phyloP scores from a whole-genome alignment of 2,329 filamentous ascomycete genomes.

The Trichoderma simmonsii region DNA sequence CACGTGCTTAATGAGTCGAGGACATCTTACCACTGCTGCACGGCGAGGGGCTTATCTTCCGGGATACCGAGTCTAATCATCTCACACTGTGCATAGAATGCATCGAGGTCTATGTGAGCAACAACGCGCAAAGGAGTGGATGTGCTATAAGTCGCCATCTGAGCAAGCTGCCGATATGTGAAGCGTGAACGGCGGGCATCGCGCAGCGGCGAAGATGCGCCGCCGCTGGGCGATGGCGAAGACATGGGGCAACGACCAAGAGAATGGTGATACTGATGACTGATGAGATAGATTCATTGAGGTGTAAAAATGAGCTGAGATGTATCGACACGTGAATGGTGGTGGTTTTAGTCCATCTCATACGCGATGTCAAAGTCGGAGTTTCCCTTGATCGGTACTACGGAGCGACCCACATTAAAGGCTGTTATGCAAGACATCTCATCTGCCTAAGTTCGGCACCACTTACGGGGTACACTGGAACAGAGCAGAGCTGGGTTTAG shows the following conservation, averaged over 20 bases:
- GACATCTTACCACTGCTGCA: slow-evolving; percentile 74
- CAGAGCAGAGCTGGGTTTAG: neutral
- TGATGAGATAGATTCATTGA: neutral
- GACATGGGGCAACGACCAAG: slow-evolving; percentile 22
- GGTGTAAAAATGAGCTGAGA: neutral
- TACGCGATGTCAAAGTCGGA: neutral
- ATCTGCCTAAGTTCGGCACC: neutral
- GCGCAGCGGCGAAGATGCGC: slow-evolving; percentile 29
- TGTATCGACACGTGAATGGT: neutral
- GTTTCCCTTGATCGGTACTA: neutral
- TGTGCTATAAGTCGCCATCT: slow-evolving; percentile 67
- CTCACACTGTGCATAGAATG: slow-evolving; percentile 96
- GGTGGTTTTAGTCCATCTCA: neutral
- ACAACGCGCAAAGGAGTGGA: slow-evolving; percentile 80
- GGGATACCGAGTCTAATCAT: slow-evolving; percentile 77
- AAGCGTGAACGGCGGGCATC: slow-evolving; percentile 61
- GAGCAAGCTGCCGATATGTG: slow-evolving; percentile 77
- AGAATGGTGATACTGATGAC: neutral
- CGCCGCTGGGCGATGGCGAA: slow-evolving; percentile 23
- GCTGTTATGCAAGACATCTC: neutral
- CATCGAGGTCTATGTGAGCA: slow-evolving; percentile 92
- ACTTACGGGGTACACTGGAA: neutral
- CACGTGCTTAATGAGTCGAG: neutral
- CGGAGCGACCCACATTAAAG: neutral
- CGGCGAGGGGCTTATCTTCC: slow-evolving; percentile 77